Evolutionary conservation across 306 rosid species (phyloP).

Genomic region (Cucumis melo): DNA sequence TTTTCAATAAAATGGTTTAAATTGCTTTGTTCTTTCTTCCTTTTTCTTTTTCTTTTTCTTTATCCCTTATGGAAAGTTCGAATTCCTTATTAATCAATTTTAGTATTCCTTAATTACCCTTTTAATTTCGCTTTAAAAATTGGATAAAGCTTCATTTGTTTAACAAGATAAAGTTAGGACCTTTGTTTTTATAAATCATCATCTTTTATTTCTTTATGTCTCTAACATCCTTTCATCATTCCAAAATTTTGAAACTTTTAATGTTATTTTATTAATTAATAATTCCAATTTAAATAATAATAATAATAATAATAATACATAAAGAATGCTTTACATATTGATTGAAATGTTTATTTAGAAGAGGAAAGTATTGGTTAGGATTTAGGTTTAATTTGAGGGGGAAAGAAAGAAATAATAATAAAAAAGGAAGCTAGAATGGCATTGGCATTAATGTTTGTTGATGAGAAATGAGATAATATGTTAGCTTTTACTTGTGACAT

Average conservation of each 20-base stretch:
- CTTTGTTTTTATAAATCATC: not conserved
- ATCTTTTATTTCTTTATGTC: too few species aligned
- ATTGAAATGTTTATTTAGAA: too few species aligned
- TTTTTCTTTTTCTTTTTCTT: not conserved
- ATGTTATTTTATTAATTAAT: too few species aligned
- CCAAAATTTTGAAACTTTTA: too few species aligned
- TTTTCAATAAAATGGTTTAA: not conserved
- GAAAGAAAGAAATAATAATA: not conserved
- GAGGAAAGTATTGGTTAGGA: not conserved
- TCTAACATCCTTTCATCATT: too few species aligned
- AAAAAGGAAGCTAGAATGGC: not conserved
- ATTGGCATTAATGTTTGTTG: not conserved
- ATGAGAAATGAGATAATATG: not conserved
- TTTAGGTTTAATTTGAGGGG: not conserved
- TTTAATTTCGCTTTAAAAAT: not conserved
- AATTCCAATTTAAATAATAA: too few species aligned
- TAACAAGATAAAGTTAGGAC: not conserved
- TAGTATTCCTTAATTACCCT: not conserved
- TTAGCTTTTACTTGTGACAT: slow-evolving; percentile 7
- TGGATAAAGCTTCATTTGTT: too few species aligned
- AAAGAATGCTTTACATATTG: too few species aligned
- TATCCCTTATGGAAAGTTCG: not conserved
- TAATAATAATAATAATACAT: too few species aligned
- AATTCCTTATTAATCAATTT: not conserved
- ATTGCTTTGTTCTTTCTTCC: not conserved